phyloP scores from a whole-genome alignment of 306 rosid genomes.

The Hippophae rhamnoides region DNA sequence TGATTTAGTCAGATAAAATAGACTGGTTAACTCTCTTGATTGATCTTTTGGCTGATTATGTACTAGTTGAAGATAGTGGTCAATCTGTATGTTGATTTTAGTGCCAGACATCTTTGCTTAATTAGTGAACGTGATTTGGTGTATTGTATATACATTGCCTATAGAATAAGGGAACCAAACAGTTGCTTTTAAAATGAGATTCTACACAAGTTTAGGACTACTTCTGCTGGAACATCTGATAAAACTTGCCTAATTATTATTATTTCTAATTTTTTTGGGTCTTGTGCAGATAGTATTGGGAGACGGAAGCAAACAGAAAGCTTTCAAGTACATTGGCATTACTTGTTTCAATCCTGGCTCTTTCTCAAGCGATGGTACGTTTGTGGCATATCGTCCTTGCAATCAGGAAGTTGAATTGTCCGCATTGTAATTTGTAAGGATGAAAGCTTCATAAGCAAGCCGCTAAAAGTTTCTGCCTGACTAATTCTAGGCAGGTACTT shows the following conservation, averaged over 20 bases:
- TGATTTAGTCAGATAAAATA: background rate
- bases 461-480: background rate
- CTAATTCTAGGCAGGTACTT: slow-evolving; percentile 9
- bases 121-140: too few relatives aligned
- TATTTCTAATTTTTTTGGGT: slow-evolving; percentile 5
- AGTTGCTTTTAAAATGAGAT: too few relatives aligned
- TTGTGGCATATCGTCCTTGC: slow-evolving; percentile 77
- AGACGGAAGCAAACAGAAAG: slow-evolving; percentile 81
- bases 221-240: background rate
- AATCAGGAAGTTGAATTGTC: slow-evolving; percentile 88
- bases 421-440: slow-evolving; percentile 49
- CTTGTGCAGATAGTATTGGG: slow-evolving; percentile 65
- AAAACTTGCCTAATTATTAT: slow-evolving; percentile 11
- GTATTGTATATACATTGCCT: too few relatives aligned
- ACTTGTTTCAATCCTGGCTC: slow-evolving; percentile 90
- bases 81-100: too few relatives aligned
- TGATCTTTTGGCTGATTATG: too few relatives aligned
- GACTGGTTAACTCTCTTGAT: background rate
- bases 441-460: background rate
- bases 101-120: too few relatives aligned
- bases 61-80: too few relatives aligned
- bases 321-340: slow-evolving; percentile 84
- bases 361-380: slow-evolving; percentile 65
- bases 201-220: too few relatives aligned
- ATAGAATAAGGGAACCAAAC: too few relatives aligned